Conservation (phyloP, 768 basidiomycete genomes). For the Leccinum rimulosum region DNA sequence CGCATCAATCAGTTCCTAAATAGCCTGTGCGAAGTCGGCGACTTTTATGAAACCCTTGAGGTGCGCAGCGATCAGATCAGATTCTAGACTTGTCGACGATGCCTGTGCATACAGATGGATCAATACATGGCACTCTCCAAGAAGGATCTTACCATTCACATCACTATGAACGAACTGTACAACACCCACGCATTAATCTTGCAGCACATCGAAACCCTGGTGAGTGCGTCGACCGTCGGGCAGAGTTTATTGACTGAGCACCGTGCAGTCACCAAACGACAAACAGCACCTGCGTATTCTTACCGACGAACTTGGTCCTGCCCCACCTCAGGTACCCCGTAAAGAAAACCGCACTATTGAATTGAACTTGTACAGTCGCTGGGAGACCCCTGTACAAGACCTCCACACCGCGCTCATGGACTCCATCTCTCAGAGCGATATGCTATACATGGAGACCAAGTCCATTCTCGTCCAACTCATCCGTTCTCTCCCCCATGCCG, state of each 20-base stretch:
- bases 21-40: slow-evolving; percentile 95
- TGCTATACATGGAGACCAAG: slow-evolving; percentile 99
- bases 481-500: slow-evolving; percentile 84
- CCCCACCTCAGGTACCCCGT: slow-evolving; percentile 93
- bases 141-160: slow-evolving; percentile 97
- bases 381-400: slow-evolving; percentile 99
- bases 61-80: slow-evolving; percentile 39
- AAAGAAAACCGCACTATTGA: slow-evolving; percentile 97
- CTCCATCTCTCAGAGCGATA: slow-evolving; percentile 94
- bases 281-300: slow-evolving; percentile 96
- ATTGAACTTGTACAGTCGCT: slow-evolving; percentile 89
- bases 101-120: slow-evolving; percentile 72
- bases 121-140: slow-evolving; percentile 99
- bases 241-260: slow-evolving; percentile 1
- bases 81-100: neutral
- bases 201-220: slow-evolving; percentile 93
- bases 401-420: slow-evolving; percentile 96
- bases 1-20: slow-evolving; percentile 98
- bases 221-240: slow-evolving; percentile 39
- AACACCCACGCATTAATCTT: slow-evolving; percentile 95
- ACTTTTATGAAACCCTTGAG: slow-evolving; percentile 99
- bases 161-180: slow-evolving; percentile 97
- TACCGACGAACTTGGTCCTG: slow-evolving; percentile 92
- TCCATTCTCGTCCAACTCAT: slow-evolving; percentile 98
- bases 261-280: slow-evolving; percentile 85